Percentiles rank a stretch among this genome's conserved stretches.
phyloP scores from a whole-genome alignment of 164 flowering plant genomes.

The Warburgia ugandensis region DNA sequence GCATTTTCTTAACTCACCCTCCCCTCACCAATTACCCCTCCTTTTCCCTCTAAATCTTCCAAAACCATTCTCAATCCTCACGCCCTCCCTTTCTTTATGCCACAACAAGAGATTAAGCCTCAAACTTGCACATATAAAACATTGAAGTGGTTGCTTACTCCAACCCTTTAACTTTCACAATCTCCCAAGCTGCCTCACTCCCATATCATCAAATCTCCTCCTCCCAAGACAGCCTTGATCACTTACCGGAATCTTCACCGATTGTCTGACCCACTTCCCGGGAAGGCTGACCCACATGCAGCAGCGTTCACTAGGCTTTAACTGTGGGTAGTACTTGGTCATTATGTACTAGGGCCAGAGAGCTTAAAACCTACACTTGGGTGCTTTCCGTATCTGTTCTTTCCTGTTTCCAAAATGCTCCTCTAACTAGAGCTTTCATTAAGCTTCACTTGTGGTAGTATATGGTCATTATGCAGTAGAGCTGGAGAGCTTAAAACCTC shows the following conservation, averaged over 20 bases:
- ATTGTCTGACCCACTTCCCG: slow-evolving; percentile 10
- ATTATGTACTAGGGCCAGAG: no score
- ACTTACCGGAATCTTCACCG: slow-evolving; percentile 17
- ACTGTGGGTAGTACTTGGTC: no score
- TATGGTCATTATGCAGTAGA: slow-evolving; percentile 1
- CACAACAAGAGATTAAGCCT: slow-evolving; percentile 12
- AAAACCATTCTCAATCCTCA: slow-evolving; percentile 15
- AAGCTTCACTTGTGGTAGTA: neutral
- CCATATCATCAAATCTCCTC: slow-evolving; percentile 33
- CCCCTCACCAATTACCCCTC: slow-evolving; percentile 7
- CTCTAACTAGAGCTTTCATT: neutral
- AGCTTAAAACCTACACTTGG: no score
- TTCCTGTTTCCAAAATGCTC: neutral
- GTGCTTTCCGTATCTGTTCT: neutral
- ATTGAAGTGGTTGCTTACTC: slow-evolving; percentile 34
- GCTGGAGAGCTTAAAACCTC: slow-evolving; percentile 10
- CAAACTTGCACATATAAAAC: slow-evolving; percentile 13
- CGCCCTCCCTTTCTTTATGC: slow-evolving; percentile 19
- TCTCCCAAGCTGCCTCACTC: slow-evolving; percentile 56
- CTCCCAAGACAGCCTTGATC: slow-evolving; percentile 36
- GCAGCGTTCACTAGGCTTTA: no score
- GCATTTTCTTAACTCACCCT: slow-evolving; percentile 16
- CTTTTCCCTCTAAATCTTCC: neutral
- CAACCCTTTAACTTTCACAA: slow-evolving; percentile 57
- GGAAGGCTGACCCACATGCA: slow-evolving; percentile 12